A percentile compares a stretch with the other conserved stretches of the same genome.
Conservation (phyloP, 202 grass and related monocot species). For the Hordeum pubiflorum region DNA sequence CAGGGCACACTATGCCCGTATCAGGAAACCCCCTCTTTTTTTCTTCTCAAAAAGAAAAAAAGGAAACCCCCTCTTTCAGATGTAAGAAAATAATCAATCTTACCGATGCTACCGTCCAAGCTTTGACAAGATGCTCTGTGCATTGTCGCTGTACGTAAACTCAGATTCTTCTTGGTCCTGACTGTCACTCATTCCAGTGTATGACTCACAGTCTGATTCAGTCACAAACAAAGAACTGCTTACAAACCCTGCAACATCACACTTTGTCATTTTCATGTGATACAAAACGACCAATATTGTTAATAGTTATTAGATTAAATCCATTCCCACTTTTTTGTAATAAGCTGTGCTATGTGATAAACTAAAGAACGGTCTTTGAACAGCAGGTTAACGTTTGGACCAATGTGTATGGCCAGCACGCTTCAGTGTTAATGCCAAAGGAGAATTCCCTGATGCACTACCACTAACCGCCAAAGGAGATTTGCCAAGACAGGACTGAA, state of each 20-base stretch:
- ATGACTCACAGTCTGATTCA: constrained; percentile 62
- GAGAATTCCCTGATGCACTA: constrained; percentile 20
- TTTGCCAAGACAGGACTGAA: constrained; percentile 41
- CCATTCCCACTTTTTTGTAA: constrained; percentile 22
- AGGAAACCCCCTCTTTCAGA: constrained; percentile 61
- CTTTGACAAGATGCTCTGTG: constrained; percentile 58
- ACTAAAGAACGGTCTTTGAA: constrained; percentile 5
- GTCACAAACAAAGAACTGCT: constrained; percentile 55
- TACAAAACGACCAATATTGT: neutral
- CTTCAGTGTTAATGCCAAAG: constrained; percentile 40
- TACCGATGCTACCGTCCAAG: constrained; percentile 70
- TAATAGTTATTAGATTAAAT: neutral
- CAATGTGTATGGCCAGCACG: constrained; percentile 11
- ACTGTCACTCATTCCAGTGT: constrained; percentile 65
- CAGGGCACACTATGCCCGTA: constrained; percentile 63
- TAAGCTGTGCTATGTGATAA: constrained; percentile 1
- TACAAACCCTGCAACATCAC: constrained; percentile 22
- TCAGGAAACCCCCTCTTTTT: constrained; percentile 54
- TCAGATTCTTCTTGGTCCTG: constrained; percentile 79
- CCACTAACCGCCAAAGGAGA: constrained; percentile 56
- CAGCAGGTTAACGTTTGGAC: neutral
- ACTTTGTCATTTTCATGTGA: neutral
- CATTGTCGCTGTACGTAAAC: constrained; percentile 26
- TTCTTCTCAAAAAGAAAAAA: too few species aligned
- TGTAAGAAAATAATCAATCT: constrained; percentile 81